phyloP scores from a whole-genome alignment of 352 stramenopile genomes.

The Pythium myriotylum region DNA sequence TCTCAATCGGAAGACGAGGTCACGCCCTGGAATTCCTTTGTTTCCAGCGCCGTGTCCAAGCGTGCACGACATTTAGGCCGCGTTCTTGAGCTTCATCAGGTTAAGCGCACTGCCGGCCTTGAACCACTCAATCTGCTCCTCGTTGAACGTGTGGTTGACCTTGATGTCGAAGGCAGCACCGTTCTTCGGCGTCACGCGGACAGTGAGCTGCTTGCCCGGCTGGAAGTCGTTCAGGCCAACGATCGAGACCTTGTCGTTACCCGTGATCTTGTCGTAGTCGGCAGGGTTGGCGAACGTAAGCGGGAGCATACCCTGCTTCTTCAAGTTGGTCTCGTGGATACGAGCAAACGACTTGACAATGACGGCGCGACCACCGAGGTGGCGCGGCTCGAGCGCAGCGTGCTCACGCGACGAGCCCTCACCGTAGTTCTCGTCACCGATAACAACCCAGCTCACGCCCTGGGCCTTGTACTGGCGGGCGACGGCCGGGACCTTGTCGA shows the following conservation, averaged over 20 bases:
- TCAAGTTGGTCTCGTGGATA: slow-evolving; percentile 96
- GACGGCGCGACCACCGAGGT: slow-evolving; percentile 90
- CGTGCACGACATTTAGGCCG: slow-evolving; percentile 25
- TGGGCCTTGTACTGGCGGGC: slow-evolving; percentile 91
- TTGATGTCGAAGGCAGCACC: slow-evolving; percentile 85
- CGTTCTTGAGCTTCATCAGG: slow-evolving; percentile 93
- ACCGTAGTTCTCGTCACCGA: slow-evolving; percentile 95
- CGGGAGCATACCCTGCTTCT: slow-evolving; percentile 95
- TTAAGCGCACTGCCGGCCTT: slow-evolving; percentile 93
- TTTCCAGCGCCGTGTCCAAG: slow-evolving; percentile 2
- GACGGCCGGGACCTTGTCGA: slow-evolving; percentile 89
- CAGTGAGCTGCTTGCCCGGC: slow-evolving; percentile 85
- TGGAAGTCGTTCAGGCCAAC: slow-evolving; percentile 83
- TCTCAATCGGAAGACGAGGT: slow-evolving; percentile 8
- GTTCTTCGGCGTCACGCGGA: slow-evolving; percentile 74
- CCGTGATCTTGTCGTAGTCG: slow-evolving; percentile 93
- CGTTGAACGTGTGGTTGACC: slow-evolving; percentile 95
- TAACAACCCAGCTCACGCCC: slow-evolving; percentile 90
- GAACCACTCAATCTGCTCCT: slow-evolving; percentile 96
- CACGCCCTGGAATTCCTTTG: slow-evolving; percentile 9
- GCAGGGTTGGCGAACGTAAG: slow-evolving; percentile 91
- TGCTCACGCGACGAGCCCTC: slow-evolving; percentile 93
- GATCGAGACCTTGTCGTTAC: slow-evolving; percentile 92
- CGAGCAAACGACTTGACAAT: slow-evolving; percentile 94
- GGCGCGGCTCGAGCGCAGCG: slow-evolving; percentile 90